phyloP scores from a whole-genome alignment of 352 stramenopile species.

The Phytophthora pluvialis region DNA sequence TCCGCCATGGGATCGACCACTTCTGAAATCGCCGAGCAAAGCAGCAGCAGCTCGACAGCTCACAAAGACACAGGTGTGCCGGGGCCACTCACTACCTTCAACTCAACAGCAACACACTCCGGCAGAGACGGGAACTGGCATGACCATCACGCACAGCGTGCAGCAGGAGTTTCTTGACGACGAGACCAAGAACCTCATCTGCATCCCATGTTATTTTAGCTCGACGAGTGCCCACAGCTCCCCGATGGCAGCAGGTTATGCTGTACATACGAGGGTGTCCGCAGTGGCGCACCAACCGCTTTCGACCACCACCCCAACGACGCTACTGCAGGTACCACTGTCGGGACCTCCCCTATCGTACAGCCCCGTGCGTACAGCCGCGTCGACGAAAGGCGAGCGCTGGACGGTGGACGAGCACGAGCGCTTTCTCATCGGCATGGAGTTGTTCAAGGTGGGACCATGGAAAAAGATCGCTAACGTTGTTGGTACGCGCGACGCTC shows the following conservation, averaged over 20 bases:
- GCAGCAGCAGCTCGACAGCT: slow-evolving; percentile 8
- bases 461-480: slow-evolving; percentile 55
- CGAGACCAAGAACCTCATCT: slow-evolving; percentile 43
- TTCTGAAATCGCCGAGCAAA: slow-evolving; percentile 22
- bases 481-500: slow-evolving; percentile 52
- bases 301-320: neutral
- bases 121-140: slow-evolving; percentile 7
- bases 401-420: slow-evolving; percentile 62
- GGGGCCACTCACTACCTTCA: neutral
- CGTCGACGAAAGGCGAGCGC: slow-evolving; percentile 34
- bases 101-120: slow-evolving; percentile 9
- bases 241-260: slow-evolving; percentile 1
- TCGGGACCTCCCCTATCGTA: neutral
- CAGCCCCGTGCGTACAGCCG: slow-evolving; percentile 7
- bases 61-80: slow-evolving; percentile 3
- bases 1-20: slow-evolving; percentile 9
- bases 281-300: neutral
- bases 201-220: slow-evolving; percentile 27
- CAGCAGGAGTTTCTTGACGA: slow-evolving; percentile 46
- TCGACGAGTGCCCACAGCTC: slow-evolving; percentile 6
- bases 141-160: slow-evolving; percentile 49
- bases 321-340: neutral
- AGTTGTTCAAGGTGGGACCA: slow-evolving; percentile 51
- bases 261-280: neutral
- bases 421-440: slow-evolving; percentile 52